phyloP scores from a whole-genome alignment of 139 green algal genomes.

The Prasinococcaceae sp. region DNA sequence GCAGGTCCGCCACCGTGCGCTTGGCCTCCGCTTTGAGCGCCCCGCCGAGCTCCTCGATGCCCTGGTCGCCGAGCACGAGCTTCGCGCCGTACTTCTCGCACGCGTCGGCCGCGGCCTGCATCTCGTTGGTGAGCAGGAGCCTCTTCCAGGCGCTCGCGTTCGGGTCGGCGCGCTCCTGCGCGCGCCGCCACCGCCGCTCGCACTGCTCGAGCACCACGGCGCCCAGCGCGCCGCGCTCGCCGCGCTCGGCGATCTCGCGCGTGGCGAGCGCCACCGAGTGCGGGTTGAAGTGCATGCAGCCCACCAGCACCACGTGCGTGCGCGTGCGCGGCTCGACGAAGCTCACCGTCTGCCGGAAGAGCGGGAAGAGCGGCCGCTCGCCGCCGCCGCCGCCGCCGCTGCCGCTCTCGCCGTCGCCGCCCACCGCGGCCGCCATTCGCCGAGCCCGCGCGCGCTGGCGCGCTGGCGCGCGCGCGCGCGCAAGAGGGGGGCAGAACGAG shows the following conservation, averaged over 20 bases:
- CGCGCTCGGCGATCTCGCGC: not conserved
- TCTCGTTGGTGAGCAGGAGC: conserved; percentile 10
- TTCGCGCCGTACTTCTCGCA: not conserved
- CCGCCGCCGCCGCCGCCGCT: not conserved
- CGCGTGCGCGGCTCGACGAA: not conserved
- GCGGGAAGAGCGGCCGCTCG: not conserved
- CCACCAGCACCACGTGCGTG: conserved; percentile 3
- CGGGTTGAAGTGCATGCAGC: conserved; percentile 20
- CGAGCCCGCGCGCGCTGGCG: no score
- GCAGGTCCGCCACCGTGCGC: conserved; percentile 1
- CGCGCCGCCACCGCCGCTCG: conserved; percentile 5
- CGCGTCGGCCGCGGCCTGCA: conserved; percentile 11
- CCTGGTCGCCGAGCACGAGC: conserved; percentile 13
- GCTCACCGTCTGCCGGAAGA: conserved; percentile 5
- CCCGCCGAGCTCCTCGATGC: conserved; percentile 3
- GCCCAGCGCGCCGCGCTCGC: not conserved
- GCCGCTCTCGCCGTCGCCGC: no score
- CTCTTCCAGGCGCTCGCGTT: not conserved
- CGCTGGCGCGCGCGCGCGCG: no score
- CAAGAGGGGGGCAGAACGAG: no score
- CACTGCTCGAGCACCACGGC: conserved; percentile 15
- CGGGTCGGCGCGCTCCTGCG: not conserved
- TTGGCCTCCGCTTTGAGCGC: not conserved
- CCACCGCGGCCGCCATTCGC: no score
- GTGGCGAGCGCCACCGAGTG: not conserved